Evolutionary conservation across 257 asterid species (phyloP), one percentile per base, ranked within the genome.

Genomic region (Apocynum venetum): DNA sequence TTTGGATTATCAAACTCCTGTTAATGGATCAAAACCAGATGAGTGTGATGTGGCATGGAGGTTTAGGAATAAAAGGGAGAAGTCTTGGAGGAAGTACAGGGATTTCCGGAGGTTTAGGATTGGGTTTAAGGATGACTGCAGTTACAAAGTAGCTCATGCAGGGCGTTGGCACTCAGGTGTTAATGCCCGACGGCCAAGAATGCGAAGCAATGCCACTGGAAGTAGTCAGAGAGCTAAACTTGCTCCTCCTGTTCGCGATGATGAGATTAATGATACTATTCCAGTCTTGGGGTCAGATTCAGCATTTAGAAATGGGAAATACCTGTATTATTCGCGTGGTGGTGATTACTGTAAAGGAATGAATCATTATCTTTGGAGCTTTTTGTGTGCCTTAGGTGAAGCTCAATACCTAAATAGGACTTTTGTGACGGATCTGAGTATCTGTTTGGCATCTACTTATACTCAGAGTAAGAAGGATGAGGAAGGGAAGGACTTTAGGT

Each of bases 21-120:
- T 90, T 15, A 88, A 87, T 65, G 99, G 99, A 49, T 93, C 97
- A 2, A 81, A 80, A 64, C 87, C 88, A 5, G 89, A 84, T 67
- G 98, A 96, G 74, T 93, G 99, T 89, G 99, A 96, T 77, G 98
- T 94, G 79, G 87, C 91, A 0, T 94, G 98, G 98, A 87, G 98
- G 88, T 94, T 89, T 81, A 89, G 97, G 83, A 92, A 94, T 79
- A 92, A 84, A 78, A 91, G 85, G 77, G 98, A 94, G 89, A 92
- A 85, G 71, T 93, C 99, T 46, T 96, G 97, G 99, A 87, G 98
- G 85, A 89, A 81, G 92, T 93, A 93, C 70, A 86, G 97, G 87
- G 99, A 96, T 89, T 96, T 96, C 56, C 86, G 99, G 80, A 90
- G 99, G 81, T 93, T 96, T 81, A 90, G 41, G 84, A 84, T 96